A percentile compares a stretch with the other conserved stretches of the same genome.
Conservation (phyloP, 805 yeast species). For the Barnettozyma sucrosica region DNA sequence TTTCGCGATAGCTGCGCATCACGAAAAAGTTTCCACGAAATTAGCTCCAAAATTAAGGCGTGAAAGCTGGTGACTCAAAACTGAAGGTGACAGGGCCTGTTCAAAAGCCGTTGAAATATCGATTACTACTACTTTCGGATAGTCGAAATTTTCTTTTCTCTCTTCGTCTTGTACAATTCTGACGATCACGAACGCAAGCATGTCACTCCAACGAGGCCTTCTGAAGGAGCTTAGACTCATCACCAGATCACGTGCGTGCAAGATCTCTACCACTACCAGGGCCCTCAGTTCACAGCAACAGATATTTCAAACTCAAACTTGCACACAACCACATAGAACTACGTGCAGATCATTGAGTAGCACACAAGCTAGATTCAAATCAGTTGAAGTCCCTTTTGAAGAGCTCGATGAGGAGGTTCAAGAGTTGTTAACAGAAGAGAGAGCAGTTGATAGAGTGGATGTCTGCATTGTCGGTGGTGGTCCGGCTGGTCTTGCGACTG, state of each 20-base stretch:
- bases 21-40: constrained; percentile 1
- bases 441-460: constrained; percentile 85
- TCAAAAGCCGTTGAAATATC: background rate
- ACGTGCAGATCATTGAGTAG: background rate
- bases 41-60: background rate
- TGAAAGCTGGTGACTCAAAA: background rate
- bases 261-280: background rate
- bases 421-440: constrained; percentile 47
- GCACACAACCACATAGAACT: background rate
- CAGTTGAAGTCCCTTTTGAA: constrained; percentile 25
- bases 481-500: constrained; percentile 94
- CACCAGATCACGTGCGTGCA: constrained; percentile 3
- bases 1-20: background rate
- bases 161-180: too few relatives aligned
- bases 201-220: constrained; percentile 7
- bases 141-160: background rate
- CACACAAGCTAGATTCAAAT: constrained; percentile 5
- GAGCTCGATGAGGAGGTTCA: constrained; percentile 37
- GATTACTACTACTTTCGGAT: background rate
- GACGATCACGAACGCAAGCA: background rate
- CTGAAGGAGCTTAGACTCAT: constrained; percentile 10
- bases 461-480: constrained; percentile 98
- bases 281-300: background rate
- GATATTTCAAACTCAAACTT: background rate
- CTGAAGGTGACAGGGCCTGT: background rate